Base-by-base conservation (phyloP, 148 eudicot species). In the Fagopyrum esculentum region DNA sequence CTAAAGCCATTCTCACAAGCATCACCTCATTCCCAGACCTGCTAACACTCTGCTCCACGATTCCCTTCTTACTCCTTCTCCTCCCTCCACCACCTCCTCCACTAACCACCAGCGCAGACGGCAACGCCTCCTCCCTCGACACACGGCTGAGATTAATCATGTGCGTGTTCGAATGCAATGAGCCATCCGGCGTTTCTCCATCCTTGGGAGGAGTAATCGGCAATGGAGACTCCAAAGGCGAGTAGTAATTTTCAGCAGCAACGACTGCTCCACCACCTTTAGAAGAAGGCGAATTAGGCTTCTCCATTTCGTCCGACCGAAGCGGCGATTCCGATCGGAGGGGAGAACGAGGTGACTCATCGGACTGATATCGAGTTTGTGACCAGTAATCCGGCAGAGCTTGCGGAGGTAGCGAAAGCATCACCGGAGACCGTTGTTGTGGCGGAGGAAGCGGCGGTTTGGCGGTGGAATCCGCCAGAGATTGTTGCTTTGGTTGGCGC, bases 281-380 rank as follows among this genome's bases (percentile, higher is more conserved):
- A 78, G 9, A 64, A 51, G 3, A 71, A 44, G 71, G 76, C 75
- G 69, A 66, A 52, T 29, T 15, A 8, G 19, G 51, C 8, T 79
- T 71, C 46, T 54, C 76, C 2, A 85, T 87, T 71, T 83, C 85
- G 79, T 82, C 86, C 70, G 92, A 89, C 45, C 78, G 84, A 75
- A 81, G 63, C 0, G 84, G 86, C 17, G 86, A 83, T 4, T 84
- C 83, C 22, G 83, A 85, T 50, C 89, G 93, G 63, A 85, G 90
- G 0, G 94, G 92, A 6, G 97, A 86, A 76, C 87, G 87, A 55
- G 80, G 84, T 0, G 87, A 84, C 30, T 87, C 87, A 60, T 60
- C 50, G 29, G 50, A 17, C 19, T 26, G 72, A 16, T 9, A 19
- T 1, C 55, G 43, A 49, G 77, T 6, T 75, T 13, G 77, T 4